Percentiles rank a stretch among this genome's conserved stretches.
phyloP scores from a whole-genome alignment of 2,329 filamentous ascomycete genomes.

The Orbilia brochopaga region DNA sequence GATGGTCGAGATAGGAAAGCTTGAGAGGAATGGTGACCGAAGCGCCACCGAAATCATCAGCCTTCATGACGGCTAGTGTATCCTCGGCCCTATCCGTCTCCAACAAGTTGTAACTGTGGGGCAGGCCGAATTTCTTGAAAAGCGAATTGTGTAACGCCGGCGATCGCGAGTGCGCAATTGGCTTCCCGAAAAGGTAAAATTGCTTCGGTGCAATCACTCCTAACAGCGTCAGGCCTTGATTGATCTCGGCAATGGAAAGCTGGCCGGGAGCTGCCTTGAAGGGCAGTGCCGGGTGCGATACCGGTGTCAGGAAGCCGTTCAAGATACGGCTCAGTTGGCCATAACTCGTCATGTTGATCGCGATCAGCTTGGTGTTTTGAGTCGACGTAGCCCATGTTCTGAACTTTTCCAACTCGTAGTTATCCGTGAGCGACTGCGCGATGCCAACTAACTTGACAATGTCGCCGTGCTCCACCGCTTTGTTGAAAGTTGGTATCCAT shows the following conservation, averaged over 20 bases:
- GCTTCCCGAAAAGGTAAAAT: constrained; percentile 87
- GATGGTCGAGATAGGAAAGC: constrained; percentile 78
- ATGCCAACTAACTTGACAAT: constrained; percentile 92
- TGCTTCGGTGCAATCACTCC: constrained; percentile 76
- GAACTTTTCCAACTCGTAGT: constrained; percentile 83
- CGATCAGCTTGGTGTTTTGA: constrained; percentile 84
- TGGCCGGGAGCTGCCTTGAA: constrained; percentile 94
- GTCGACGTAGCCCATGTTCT: constrained; percentile 71
- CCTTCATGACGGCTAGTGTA: constrained; percentile 70
- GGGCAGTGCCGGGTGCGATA: constrained; percentile 85
- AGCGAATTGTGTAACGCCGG: constrained; percentile 88
- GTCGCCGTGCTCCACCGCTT: constrained; percentile 85
- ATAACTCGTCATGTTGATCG: constrained; percentile 88
- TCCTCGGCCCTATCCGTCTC: constrained; percentile 69
- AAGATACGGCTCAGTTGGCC: constrained; percentile 89
- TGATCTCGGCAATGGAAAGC: constrained; percentile 86
- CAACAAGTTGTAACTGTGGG: constrained; percentile 76
- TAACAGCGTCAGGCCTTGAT: constrained; percentile 75
- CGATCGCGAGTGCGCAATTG: constrained; percentile 80
- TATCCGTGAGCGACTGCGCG: constrained; percentile 78
- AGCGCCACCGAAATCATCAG: constrained; percentile 82
- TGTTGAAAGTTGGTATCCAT: constrained; percentile 89
- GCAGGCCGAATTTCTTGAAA: constrained; percentile 77
- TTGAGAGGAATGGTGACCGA: constrained; percentile 97
- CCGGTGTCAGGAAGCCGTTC: constrained; percentile 92